Evolutionary conservation across 1,284 basidiomycete species (phyloP), one percentile per base, ranked within the genome.

Genomic region (Puccinia polysora): DNA sequence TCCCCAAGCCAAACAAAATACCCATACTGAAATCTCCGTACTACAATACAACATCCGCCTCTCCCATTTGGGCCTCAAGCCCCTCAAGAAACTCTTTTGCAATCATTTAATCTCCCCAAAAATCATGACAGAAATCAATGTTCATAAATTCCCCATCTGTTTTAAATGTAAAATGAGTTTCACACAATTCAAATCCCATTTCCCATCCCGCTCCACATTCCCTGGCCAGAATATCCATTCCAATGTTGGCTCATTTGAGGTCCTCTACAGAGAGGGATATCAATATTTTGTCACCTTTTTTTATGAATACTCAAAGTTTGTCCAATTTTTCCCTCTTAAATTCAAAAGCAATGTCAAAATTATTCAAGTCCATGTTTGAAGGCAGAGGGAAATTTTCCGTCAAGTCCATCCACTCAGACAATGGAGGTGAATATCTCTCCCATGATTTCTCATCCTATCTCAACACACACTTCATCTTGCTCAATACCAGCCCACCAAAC

Each of bases 231-330:
- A 49, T 3, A 64, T 64, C 28, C 62, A 64, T 23, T 64, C 62
- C 0, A 45, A 62, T 62, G 59, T 62, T 1, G 36, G 30, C n/a
- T 43, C 36, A n/a, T n/a, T 23, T 62, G 36, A 62, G n/a, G 38
- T 43, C 2, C 2, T 25, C 30, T 58, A 28, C 18, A 28, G 71
- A 69, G 43, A 68, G 40, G 52, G 52, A 10, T 56, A 52, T 34
- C 32, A 53, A 38, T 63, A 68, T 38, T 56, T 63, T 38, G 20
- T 63, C 0, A 63, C 59, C 1, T 63, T 63, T 63, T 25, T 63
- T 43, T 7, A 63, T 45, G 59, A 65, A 28, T 65, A 3, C 34
- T 50, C 62, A 3, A 65, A 65, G n/a, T 50, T 30, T 28, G 20
- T 36, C 23, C 20, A 12, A 30, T 6, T 45, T 28, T 65, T 8